phyloP scores from a whole-genome alignment of 495 filamentous ascomycete species.

The Hyaloscypha variabilis region DNA sequence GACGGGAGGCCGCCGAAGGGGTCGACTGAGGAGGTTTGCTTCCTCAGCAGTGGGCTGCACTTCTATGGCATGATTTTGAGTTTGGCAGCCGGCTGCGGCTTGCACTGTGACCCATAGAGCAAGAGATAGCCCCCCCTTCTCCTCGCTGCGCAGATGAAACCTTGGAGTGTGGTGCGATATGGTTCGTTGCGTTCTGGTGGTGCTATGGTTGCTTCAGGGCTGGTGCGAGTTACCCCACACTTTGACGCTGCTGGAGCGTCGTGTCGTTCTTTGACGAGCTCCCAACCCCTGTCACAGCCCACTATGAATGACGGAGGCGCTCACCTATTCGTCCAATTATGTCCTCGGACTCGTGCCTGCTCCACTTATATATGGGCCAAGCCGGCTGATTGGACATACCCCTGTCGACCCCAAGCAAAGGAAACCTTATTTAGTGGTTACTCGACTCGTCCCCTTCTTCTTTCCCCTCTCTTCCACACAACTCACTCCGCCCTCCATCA shows the following conservation, averaged over 20 bases:
- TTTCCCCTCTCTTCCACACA: background rate
- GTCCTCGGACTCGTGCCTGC: background rate
- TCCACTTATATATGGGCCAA: background rate
- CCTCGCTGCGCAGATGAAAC: background rate
- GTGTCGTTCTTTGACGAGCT: background rate
- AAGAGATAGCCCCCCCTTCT: background rate
- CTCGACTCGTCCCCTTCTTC: conserved; percentile 1
- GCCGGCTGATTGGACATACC: background rate
- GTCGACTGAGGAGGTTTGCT: background rate
- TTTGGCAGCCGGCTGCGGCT: background rate
- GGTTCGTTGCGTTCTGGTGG: background rate
- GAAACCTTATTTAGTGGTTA: background rate
- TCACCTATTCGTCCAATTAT: background rate
- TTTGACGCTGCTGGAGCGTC: background rate
- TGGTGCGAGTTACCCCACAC: conserved; percentile 12
- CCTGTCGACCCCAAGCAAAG: conserved; percentile 7
- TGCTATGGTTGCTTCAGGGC: conserved; percentile 9
- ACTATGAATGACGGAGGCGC: conserved; percentile 5
- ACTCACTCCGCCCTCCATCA: background rate
- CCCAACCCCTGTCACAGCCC: background rate
- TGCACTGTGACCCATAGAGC: background rate
- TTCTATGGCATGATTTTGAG: background rate
- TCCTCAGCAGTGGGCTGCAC: background rate
- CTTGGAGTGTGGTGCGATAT: conserved; percentile 1
- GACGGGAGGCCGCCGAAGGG: background rate